Evolutionary conservation across 352 stramenopile species (phyloP), one percentile per base, ranked within the genome.

Genomic region (Phytophthora sojae): DNA sequence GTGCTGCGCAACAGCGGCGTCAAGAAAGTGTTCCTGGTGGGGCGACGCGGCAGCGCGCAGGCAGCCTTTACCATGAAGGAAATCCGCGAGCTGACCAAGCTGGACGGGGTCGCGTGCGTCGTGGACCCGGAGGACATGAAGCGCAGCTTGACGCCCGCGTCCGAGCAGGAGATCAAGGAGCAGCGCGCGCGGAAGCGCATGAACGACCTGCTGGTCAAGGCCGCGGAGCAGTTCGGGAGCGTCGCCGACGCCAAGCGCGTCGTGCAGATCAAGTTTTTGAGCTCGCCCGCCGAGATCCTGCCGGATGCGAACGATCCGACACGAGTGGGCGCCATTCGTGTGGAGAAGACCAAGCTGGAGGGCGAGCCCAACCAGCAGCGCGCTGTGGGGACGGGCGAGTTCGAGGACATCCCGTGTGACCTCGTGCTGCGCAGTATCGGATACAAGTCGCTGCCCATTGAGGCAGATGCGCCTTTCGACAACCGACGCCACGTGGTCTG

Each of bases 31-130:
- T 91, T 87, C 35, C 78, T 99, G 3, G 70, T 99, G 1, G 97
- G 97, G 17, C 91, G 98, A 69, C 83, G 98, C 29, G 98, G 98
- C n/a, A 94, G 91, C 66, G 87, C 97, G 6, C 98, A 99, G 82
- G 96, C 92, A 19, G 94, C 98, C 19, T 99, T 99, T 77, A 99
- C 97, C 30, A 99, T 99, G 74, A 99, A 99, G 67, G 96, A 99
- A 69, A 72, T 98, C 25, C 85, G 95, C 23, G 95, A 98, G 64
- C 69, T 98, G 65, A 97, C 89, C 19, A 94, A 93, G 55, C 69
- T 98, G 35, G 63, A 91, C 30, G 73, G 82, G 32, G 90, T 93
- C 1, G 69, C 83, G 14, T 98, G 95, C 68, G 71, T 97, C 9
- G 90, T 99, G 19, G 73, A 96, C 61, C 76, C 88, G 6, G 81